A percentile compares a stretch with the other conserved stretches of the same genome.
Evolutionary conservation across 148 eudicot species (phyloP).

Genomic region (Vaccinium macrocarpon): DNA sequence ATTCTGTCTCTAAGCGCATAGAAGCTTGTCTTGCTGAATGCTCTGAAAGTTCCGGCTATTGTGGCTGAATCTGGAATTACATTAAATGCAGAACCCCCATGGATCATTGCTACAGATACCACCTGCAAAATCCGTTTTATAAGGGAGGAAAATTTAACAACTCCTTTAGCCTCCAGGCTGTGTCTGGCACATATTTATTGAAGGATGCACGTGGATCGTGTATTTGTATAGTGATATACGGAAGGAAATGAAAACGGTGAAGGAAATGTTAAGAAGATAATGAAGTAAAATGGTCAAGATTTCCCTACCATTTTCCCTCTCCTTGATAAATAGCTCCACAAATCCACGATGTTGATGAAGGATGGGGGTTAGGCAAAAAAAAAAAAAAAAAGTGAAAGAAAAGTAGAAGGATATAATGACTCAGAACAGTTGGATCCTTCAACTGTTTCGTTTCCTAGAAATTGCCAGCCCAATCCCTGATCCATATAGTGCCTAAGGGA

Average conservation of each 20-base stretch:
- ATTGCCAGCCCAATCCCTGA: not conserved
- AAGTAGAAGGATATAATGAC: not conserved
- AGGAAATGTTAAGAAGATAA: not conserved
- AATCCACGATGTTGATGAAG: not conserved
- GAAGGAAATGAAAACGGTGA: not conserved
- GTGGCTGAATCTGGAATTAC: slow-evolving; percentile 27
- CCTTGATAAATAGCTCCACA: not conserved
- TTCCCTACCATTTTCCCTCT: not conserved
- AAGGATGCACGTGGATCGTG: not conserved
- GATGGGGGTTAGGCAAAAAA: not conserved
- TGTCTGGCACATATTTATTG: not conserved
- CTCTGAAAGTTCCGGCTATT: slow-evolving; percentile 43
- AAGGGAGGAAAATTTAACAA: not conserved
- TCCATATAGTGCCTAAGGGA: not conserved
- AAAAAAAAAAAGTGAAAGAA: not conserved
- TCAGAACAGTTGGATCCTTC: not conserved
- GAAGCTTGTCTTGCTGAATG: slow-evolving; percentile 38
- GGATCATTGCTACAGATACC: slow-evolving; percentile 35
- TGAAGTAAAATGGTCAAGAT: not conserved
- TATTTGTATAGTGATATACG: not conserved
- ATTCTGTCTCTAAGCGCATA: slow-evolving; percentile 35
- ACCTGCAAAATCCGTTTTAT: slow-evolving; percentile 23
- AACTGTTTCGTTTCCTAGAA: not conserved
- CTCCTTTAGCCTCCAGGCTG: not conserved
- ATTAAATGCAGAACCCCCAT: slow-evolving; percentile 29